Evolutionary conservation across 2,329 filamentous ascomycete genomes (phyloP).

Genomic region (Penicillium sp.): DNA sequence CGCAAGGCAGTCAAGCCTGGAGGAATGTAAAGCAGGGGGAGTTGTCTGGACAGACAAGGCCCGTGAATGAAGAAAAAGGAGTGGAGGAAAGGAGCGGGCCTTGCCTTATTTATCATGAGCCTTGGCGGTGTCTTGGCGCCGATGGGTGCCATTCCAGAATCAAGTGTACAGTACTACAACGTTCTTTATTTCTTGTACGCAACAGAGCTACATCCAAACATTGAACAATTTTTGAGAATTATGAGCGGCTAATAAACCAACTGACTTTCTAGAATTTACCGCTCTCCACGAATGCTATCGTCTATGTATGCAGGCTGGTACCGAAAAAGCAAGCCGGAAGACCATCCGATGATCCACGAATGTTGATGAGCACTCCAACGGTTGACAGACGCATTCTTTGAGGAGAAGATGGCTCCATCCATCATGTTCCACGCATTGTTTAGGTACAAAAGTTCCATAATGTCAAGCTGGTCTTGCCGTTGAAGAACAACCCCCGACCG

Average conservation of each 20-base stretch:
- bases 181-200: not conserved
- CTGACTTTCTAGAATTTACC: not conserved
- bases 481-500: not conserved
- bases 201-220: not conserved
- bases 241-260: not conserved
- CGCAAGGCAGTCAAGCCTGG: constrained; percentile 21
- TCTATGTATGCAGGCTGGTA: not conserved
- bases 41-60: constrained; percentile 8
- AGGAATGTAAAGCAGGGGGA: not conserved
- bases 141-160: not conserved
- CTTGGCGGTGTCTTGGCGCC: constrained; percentile 14
- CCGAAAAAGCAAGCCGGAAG: not conserved
- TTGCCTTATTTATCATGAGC: constrained; percentile 19
- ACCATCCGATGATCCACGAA: constrained; percentile 14
- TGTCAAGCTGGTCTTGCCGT: constrained; percentile 7
- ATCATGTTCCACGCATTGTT: constrained; percentile 1
- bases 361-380: constrained; percentile 7
- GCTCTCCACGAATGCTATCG: not conserved
- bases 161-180: not conserved
- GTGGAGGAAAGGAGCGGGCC: constrained; percentile 6
- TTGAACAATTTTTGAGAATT: not conserved
- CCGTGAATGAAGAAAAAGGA: constrained; percentile 1
- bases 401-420: constrained; percentile 11
- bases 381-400: constrained; percentile 12
- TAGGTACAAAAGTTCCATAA: constrained; percentile 3